Conservation (phyloP, 306 rosid species). For the Glycyrrhiza uralensis region DNA sequence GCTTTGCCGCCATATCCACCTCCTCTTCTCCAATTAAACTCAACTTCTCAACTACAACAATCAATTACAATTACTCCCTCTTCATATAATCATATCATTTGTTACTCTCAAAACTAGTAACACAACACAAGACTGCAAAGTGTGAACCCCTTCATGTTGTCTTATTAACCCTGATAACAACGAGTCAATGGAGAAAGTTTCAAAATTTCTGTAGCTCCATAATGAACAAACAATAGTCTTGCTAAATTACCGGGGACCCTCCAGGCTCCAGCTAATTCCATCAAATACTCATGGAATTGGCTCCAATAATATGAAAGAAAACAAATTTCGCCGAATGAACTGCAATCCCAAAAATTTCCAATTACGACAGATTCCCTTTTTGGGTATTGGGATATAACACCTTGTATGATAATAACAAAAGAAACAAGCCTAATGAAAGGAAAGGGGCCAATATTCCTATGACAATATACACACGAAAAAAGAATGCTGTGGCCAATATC, state of each 20-base stretch:
- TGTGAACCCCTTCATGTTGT: slow-evolving; percentile 4
- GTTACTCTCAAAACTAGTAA: slow-evolving; percentile 19
- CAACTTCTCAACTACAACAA: slow-evolving; percentile 23
- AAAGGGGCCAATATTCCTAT: slow-evolving; percentile 23
- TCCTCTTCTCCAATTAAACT: slow-evolving; percentile 16
- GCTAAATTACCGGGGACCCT: no score
- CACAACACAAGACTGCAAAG: slow-evolving; percentile 24
- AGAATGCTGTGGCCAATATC: no score
- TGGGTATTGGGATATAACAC: slow-evolving; percentile 29
- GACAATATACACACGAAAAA: background rate
- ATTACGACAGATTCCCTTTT: slow-evolving; percentile 6
- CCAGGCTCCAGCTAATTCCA: slow-evolving; percentile 18
- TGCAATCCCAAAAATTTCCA: slow-evolving; percentile 28
- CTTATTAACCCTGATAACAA: slow-evolving; percentile 12
- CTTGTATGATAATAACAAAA: slow-evolving; percentile 11
- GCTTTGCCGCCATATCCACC: slow-evolving; percentile 70
- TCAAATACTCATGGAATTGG: slow-evolving; percentile 9
- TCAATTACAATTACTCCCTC: slow-evolving; percentile 22
- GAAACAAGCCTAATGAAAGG: slow-evolving; percentile 26
- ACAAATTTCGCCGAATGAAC: slow-evolving; percentile 25
- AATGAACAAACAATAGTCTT: no score
- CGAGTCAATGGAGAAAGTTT: slow-evolving; percentile 22
- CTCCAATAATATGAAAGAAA: slow-evolving; percentile 1
- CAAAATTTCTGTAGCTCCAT: background rate
- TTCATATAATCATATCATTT: slow-evolving; percentile 9